These are phyloP conservation scores for Cytospora chrysosperma DNA, from an alignment of 2,329 filamentous ascomycete genomes.

Conservation along the genomic window DNA sequence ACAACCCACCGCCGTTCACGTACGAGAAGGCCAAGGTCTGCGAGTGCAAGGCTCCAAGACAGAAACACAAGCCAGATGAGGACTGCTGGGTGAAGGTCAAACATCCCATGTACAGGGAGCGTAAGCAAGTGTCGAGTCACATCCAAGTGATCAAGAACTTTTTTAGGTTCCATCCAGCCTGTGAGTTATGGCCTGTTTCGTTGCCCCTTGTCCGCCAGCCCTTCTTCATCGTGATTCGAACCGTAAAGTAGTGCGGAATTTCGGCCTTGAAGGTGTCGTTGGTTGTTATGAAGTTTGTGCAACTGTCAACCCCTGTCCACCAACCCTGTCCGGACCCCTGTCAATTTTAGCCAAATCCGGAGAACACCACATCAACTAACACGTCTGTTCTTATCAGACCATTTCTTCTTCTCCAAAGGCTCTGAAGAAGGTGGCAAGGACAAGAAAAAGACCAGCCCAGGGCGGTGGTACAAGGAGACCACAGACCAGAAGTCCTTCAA, in stretches of 20 bases:
- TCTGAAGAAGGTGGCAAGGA: constrained; percentile 52
- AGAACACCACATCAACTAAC: constrained; percentile 22
- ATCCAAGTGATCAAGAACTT: constrained; percentile 71
- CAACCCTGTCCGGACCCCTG: too few species aligned
- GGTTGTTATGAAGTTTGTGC: not conserved
- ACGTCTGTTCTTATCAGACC: constrained; percentile 42
- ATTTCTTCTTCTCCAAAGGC: constrained; percentile 59
- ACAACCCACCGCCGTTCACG: constrained; percentile 39
- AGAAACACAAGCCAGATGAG: constrained; percentile 33
- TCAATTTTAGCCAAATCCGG: not conserved
- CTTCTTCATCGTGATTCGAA: not conserved
- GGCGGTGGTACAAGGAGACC: constrained; percentile 28
- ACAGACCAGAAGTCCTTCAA: constrained; percentile 58
- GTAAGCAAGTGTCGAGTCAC: constrained; percentile 69
- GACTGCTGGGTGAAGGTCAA: constrained; percentile 30
- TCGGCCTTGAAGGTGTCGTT: not conserved
- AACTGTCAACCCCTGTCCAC: not conserved
- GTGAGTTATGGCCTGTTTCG: constrained; percentile 44
- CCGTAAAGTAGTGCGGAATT: not conserved
- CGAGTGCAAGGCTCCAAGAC: constrained; percentile 30
- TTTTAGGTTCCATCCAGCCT: constrained; percentile 60
- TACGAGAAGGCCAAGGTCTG: constrained; percentile 37
- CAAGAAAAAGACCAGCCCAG: constrained; percentile 30
- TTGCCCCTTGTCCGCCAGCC: not conserved
- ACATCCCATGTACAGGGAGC: constrained; percentile 33